Base-by-base conservation (phyloP, 805 yeast genomes). In the Lipomyces spencermartinsiae region DNA sequence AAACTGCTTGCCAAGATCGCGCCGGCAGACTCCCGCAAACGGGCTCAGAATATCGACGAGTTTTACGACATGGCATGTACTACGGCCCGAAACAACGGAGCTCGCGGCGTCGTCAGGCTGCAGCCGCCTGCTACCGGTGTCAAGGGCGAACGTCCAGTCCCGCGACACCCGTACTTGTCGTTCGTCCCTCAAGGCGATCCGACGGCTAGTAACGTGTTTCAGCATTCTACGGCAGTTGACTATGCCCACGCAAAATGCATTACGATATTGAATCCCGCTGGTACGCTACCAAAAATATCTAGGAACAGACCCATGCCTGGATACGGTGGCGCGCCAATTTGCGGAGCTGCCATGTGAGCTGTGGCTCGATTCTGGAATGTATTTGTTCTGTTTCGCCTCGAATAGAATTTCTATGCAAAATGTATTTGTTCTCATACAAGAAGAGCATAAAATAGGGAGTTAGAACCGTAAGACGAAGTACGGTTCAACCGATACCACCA, bases 81-180 rank as follows among this genome's bases (percentile, higher is more conserved):
- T 12, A 10, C 43, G 14, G 67, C 64, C 19, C 35, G 34, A 49
- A 35, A 33, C n/a, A 37, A 56, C 1, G 64, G 67, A 7, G 56
- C 49, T 2, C 31, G 33, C 43, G 66, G 59, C 0, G 63, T 64
- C 19, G 39, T 61, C 6, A n/a, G 66, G 16, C 46, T 64, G 39
- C 58, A 43, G 16, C 35, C 60, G 1, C 34, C 19, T 4, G n/a
- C 63, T 5, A 33, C 55, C 5, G 54, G 57, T 25, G 65, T 10
- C 5, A 49, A 22, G 43, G 22, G 34, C 10, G 29, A 10, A 35
- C n/a, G 7, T 37, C 43, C 43, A 19, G 46, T 29, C 14, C 60
- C 60, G 12, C 46, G 53, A 19, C 66, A 59, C 43, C 60, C 66
- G 33, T 59, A 64, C 57, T 7, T 59, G 12, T 54, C 57, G 33